Evolutionary conservation across 495 filamentous ascomycete genomes (phyloP).

Genomic region (Hyaloscypha variabilis): DNA sequence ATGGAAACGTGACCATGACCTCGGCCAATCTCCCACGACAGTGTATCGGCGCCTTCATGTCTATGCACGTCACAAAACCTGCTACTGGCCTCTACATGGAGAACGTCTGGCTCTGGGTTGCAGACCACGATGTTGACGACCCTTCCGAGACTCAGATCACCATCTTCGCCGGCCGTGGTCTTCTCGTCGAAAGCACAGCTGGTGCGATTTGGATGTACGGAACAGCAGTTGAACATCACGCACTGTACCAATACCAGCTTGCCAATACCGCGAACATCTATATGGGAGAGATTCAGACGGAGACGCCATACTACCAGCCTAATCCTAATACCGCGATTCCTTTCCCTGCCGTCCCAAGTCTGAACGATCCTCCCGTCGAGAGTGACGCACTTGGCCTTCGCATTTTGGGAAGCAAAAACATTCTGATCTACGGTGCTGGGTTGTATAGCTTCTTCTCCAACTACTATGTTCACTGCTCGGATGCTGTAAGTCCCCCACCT

Average conservation of each 20-base stretch:
- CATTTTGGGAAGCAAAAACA: slow-evolving; percentile 55
- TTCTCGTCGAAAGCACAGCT: slow-evolving; percentile 56
- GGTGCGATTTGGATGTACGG: slow-evolving; percentile 54
- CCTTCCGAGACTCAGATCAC: slow-evolving; percentile 67
- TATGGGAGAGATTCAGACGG: slow-evolving; percentile 78
- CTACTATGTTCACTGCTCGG: slow-evolving; percentile 33
- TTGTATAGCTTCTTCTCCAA: slow-evolving; percentile 78
- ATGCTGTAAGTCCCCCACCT: neutral
- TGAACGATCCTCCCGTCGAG: slow-evolving; percentile 61
- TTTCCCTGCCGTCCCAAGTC: slow-evolving; percentile 48
- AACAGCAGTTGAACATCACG: slow-evolving; percentile 75
- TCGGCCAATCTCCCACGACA: slow-evolving; percentile 19
- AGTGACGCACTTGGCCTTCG: slow-evolving; percentile 61
- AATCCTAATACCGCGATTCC: slow-evolving; percentile 62
- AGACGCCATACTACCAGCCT: slow-evolving; percentile 72
- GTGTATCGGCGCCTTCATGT: slow-evolving; percentile 53
- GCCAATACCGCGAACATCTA: slow-evolving; percentile 67
- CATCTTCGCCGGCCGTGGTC: slow-evolving; percentile 39
- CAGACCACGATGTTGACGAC: slow-evolving; percentile 54
- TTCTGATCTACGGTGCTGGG: slow-evolving; percentile 70
- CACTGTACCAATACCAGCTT: slow-evolving; percentile 82
- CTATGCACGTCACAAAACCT: slow-evolving; percentile 51
- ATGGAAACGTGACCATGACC: neutral
- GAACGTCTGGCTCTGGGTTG: slow-evolving; percentile 63
- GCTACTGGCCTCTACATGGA: slow-evolving; percentile 56